Evolutionary conservation across 2,329 filamentous ascomycete species (phyloP), one percentile per base, ranked within the genome.

Genomic region (Hypoxylon sp.): DNA sequence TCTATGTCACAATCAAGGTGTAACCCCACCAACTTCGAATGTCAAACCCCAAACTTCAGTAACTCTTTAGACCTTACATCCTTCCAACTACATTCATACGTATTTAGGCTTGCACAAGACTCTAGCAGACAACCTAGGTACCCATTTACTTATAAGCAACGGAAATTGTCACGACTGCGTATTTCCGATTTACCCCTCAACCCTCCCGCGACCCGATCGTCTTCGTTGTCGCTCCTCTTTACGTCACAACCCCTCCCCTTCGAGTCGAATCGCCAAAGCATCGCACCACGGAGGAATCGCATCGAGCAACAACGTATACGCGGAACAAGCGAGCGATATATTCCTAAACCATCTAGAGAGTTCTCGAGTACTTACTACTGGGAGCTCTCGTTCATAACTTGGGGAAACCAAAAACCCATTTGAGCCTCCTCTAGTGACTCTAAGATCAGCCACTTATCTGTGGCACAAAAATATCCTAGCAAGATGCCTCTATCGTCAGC

Each of bases 401-500:
- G 14, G 10, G 52, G 39, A 59, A 8, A 58, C 39, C 22, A 14
- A 35, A 19, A 31, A 13, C 53, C 8, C 2, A 6, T 6, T 35
- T 55, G 19, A 55, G 29, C 47, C 54, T 50, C 19, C 9, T 13
- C 22, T 52, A 3, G 24, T 33, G 5, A 24, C 42, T 26, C 26
- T 5, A 2, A 39, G 11, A 64, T 53, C 26, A 33, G 11, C 37
- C 4, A 37, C 39, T 14, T 31, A n/a, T 54, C 42, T 14, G 29
- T 33, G 24, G 37, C 29, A 31, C 29, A 9, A 3, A 9, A 37
- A 46, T 29, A 46, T 55, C 11, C 13, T 11, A 61, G 31, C 63
- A 63, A 69, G 62, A 77, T 77, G 51, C 75, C 76, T 53, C 65
- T 61, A 42, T 67, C 75, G 24, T 67, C 71, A 11, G 52, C 70